A percentile compares a stretch with the other conserved stretches of the same genome.
Evolutionary conservation across 192 early-diverging fungal genomes (phyloP).

Genomic region (Coemansia sp.): DNA sequence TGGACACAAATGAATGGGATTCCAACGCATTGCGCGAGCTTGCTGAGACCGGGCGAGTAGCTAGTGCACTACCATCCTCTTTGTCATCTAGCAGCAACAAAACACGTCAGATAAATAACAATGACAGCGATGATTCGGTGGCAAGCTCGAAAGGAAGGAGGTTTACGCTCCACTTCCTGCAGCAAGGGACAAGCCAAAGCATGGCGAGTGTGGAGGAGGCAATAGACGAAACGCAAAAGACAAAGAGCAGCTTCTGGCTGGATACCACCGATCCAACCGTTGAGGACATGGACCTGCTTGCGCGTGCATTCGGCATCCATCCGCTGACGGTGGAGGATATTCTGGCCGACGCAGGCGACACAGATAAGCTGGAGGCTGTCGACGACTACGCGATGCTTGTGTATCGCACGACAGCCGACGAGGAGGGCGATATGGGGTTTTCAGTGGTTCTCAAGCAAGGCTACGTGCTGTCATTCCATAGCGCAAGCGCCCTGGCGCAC

Average conservation of each 20-base stretch:
- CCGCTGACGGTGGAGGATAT: slow-evolving; percentile 92
- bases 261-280: slow-evolving; percentile 62
- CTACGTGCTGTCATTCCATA: slow-evolving; percentile 15
- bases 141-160: too few species aligned
- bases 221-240: not conserved
- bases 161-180: not conserved
- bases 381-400: slow-evolving; percentile 11
- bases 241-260: slow-evolving; percentile 56
- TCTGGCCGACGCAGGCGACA: slow-evolving; percentile 55
- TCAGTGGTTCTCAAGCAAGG: slow-evolving; percentile 9
- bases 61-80: not conserved
- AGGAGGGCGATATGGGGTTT: slow-evolving; percentile 5
- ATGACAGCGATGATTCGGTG: not conserved
- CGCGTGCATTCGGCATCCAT: slow-evolving; percentile 73
- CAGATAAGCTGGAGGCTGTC: slow-evolving; percentile 19
- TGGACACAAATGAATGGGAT: slow-evolving; percentile 20
- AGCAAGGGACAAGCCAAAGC: not conserved
- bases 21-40: slow-evolving; percentile 9
- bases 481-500: not conserved
- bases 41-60: slow-evolving; percentile 7
- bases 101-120: not conserved
- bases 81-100: not conserved
- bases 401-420: slow-evolving; percentile 12
- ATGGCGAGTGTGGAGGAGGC: not conserved
- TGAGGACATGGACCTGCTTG: slow-evolving; percentile 61